A percentile compares a stretch with the other conserved stretches of the same genome.
Evolutionary conservation across 257 asterid species (phyloP).

Genomic region (Solanum piurae): DNA sequence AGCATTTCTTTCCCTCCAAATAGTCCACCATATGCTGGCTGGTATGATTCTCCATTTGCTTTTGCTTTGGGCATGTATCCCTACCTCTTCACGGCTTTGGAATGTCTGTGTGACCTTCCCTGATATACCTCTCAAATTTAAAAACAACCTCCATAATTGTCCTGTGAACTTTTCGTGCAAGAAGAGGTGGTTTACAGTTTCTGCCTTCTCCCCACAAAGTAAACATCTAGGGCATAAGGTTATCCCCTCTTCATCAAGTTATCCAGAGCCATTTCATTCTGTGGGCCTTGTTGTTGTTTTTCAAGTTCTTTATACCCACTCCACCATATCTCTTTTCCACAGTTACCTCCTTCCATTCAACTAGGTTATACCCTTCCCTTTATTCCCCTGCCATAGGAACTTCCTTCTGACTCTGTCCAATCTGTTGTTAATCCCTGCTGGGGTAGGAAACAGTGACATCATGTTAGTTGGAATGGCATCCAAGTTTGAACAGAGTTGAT

Average conservation of each 20-base stretch:
- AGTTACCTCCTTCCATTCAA: not conserved
- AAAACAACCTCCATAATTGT: not conserved
- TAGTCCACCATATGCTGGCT: not conserved
- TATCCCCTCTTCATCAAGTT: not conserved
- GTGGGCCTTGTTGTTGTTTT: not conserved
- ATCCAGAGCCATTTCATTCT: not conserved
- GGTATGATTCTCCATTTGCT: not conserved
- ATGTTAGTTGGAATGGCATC: not conserved
- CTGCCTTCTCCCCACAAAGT: not conserved
- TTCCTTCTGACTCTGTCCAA: not conserved
- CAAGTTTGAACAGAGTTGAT: not conserved
- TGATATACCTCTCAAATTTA: not conserved
- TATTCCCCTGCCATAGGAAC: not conserved
- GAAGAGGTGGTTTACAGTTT: not conserved
- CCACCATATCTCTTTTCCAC: not conserved
- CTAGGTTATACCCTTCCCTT: not conserved
- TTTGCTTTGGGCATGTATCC: not conserved
- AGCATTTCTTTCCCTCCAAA: not conserved
- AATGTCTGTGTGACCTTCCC: not conserved
- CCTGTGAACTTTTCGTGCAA: not conserved
- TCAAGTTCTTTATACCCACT: not conserved
- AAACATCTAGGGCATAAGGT: not conserved
- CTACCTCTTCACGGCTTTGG: not conserved
- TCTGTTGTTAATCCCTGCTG: not conserved
- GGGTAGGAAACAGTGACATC: not conserved